A percentile compares a stretch with the other conserved stretches of the same genome.
Conservation (phyloP, 2,329 filamentous ascomycete species). For the Trichoderma hamatum region DNA sequence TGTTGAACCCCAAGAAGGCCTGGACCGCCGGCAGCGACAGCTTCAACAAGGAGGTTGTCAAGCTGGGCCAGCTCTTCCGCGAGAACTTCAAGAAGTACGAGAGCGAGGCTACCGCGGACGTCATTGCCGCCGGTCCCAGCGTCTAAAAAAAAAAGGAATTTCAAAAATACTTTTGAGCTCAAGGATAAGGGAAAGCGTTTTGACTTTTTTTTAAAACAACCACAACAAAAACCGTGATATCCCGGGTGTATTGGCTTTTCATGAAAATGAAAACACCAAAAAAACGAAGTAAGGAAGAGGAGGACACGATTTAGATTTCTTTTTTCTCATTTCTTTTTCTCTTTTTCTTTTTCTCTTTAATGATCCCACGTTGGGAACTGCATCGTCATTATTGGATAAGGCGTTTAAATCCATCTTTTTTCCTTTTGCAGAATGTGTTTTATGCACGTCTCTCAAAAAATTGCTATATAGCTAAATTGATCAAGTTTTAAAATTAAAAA, state of each 20-base stretch:
- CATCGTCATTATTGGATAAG: conserved; percentile 20
- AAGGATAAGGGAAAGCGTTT: conserved; percentile 8
- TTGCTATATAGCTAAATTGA: conserved; percentile 26
- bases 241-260: neutral
- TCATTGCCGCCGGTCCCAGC: conserved; percentile 66
- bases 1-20: conserved; percentile 91
- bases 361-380: conserved; percentile 15
- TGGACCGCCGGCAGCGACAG: conserved; percentile 83
- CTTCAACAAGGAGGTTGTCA: conserved; percentile 86
- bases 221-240: conserved; percentile 15
- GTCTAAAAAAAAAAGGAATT: conserved; percentile 36
- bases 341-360: neutral
- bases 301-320: conserved; percentile 20
- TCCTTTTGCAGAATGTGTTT: neutral
- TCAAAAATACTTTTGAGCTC: neutral
- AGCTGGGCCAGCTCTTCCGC: conserved; percentile 85
- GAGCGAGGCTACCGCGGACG: conserved; percentile 78
- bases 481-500: conserved; percentile 13
- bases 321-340: neutral
- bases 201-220: neutral
- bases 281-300: neutral
- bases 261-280: neutral
- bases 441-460: conserved; percentile 4
- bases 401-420: conserved; percentile 9
- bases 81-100: conserved; percentile 98